Evolutionary conservation across 192 early-diverging fungal species (phyloP), one percentile per base, ranked within the genome.

Genomic region (Linnemannia zychae): DNA sequence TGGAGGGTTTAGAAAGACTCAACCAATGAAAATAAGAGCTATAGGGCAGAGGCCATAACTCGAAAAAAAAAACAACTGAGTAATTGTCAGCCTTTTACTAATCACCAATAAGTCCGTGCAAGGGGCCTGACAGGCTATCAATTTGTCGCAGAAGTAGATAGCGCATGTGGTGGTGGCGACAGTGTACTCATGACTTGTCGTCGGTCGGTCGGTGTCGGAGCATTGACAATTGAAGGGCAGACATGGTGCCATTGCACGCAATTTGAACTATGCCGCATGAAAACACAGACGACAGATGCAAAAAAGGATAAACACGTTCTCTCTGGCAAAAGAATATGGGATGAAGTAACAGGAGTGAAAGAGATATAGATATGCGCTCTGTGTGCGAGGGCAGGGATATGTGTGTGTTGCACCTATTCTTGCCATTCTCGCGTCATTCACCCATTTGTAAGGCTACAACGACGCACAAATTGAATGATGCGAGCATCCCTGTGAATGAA

Each of bases 211-310:
- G 52, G n/a, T 22, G 9, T 6, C 40, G 40, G 40, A 71, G 38
- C 20, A 84, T 84, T 84, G 72, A 49, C 76, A 84, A 84, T 78
- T 74, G 69, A 34, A 65, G 36, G 71, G 24, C 7, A 22, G 24
- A 24, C 67, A 77, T 84, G 81, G 72, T 68, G 81, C 81, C 81
- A 84, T 84, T 72, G 72, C 81, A 78, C 81, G 81, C 76, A 84
- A 84, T 82, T 49, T 40, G 12, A 38, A 24, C 15, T 31, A 20
- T 48, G 38, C 52, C 34, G 49, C 22, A 52, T 44, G 53, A 66
- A 66, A 66, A 31, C 24, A 0, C n/a, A 60, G 0, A 12, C n/a
- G n/a, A n/a, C n/a, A n/a, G n/a, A n/a, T n/a, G n/a, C n/a, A n/a
- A 24, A n/a, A n/a, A 57, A 24, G n/a, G 52, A 57, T 57, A 57